Conservation (phyloP, 257 asterid genomes). For the Oldenlandia corymbosa region DNA sequence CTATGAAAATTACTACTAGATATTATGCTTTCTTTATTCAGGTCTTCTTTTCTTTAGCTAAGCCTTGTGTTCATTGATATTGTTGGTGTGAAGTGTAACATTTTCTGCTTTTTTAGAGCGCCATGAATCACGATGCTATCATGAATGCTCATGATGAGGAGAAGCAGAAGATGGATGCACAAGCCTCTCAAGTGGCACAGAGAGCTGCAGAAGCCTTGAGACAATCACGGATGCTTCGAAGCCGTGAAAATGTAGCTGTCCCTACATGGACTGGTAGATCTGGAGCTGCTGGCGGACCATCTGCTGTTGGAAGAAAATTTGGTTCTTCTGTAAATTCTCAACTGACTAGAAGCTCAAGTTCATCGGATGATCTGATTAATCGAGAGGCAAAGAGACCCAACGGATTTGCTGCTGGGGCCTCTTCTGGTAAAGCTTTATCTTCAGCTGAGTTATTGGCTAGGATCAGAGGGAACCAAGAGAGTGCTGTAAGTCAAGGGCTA, state of each 20-base stretch:
- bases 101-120: slow-evolving; percentile 53
- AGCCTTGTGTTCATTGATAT: not conserved
- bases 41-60: no score
- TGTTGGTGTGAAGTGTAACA: not conserved
- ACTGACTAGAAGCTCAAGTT: slow-evolving; percentile 35
- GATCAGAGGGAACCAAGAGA: slow-evolving; percentile 60
- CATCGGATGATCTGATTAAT: slow-evolving; percentile 29
- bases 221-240: slow-evolving; percentile 80
- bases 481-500: slow-evolving; percentile 63
- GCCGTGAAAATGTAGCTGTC: slow-evolving; percentile 64
- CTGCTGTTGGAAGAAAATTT: slow-evolving; percentile 57
- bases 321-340: slow-evolving; percentile 66
- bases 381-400: slow-evolving; percentile 27
- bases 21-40: no score
- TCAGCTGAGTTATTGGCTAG: slow-evolving; percentile 72
- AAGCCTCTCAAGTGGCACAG: slow-evolving; percentile 85
- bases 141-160: slow-evolving; percentile 85
- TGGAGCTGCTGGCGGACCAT: slow-evolving; percentile 95
- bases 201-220: slow-evolving; percentile 96
- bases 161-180: slow-evolving; percentile 67
- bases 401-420: slow-evolving; percentile 60
- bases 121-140: slow-evolving; percentile 87
- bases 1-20: no score
- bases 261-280: slow-evolving; percentile 98
- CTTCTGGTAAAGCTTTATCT: slow-evolving; percentile 78